Evolutionary conservation across 805 yeast species (phyloP).

Genomic region (Cyberlindnera saturnus): DNA sequence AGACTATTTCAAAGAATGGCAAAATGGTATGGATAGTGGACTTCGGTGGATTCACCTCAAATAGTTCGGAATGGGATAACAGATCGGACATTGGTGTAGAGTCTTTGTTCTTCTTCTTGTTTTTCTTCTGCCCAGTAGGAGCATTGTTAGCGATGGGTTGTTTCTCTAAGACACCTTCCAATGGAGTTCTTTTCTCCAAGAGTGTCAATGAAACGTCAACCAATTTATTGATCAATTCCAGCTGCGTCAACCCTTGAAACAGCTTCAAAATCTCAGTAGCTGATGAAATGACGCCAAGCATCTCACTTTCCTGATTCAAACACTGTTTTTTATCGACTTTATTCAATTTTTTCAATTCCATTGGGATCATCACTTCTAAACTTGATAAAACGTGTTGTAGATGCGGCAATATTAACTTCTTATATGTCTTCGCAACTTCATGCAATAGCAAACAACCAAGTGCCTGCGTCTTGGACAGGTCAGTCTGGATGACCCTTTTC

Average conservation of each 20-base stretch:
- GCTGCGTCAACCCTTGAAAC: slow-evolving; percentile 39
- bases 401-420: slow-evolving; percentile 38
- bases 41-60: slow-evolving; percentile 36
- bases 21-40: slow-evolving; percentile 27
- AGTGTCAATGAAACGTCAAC: slow-evolving; percentile 50
- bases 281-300: slow-evolving; percentile 28
- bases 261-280: slow-evolving; percentile 25
- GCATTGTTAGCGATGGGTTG: slow-evolving; percentile 24
- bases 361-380: slow-evolving; percentile 57
- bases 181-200: slow-evolving; percentile 26
- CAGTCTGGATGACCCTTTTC: slow-evolving; percentile 35
- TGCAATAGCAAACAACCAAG: slow-evolving; percentile 39
- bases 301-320: slow-evolving; percentile 26
- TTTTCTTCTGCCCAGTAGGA: slow-evolving; percentile 24
- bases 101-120: slow-evolving; percentile 36
- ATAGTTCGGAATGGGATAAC: slow-evolving; percentile 57
- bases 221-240: slow-evolving; percentile 46
- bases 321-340: slow-evolving; percentile 31
- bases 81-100: slow-evolving; percentile 59
- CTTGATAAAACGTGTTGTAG: slow-evolving; percentile 43
- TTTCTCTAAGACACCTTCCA: slow-evolving; percentile 23
- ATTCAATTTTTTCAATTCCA: slow-evolving; percentile 32
- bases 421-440: slow-evolving; percentile 21
- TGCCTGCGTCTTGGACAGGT: slow-evolving; percentile 40
- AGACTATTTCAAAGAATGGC: slow-evolving; percentile 41